Conservation (phyloP, 768 basidiomycete genomes). For the Cystobasidium ongulense region DNA sequence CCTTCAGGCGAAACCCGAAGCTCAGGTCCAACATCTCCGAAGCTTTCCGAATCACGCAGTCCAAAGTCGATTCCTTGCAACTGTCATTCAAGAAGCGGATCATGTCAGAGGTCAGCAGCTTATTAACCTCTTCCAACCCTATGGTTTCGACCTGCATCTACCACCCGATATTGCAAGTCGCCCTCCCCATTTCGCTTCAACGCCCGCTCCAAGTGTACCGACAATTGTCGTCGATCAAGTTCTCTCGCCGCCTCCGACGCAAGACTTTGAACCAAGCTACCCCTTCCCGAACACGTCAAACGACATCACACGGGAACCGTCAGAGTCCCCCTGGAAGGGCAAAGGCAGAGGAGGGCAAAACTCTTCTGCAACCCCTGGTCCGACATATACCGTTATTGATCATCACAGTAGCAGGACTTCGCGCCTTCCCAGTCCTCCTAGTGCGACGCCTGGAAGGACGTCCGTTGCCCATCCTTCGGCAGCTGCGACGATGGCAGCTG, state of each 20-base stretch:
- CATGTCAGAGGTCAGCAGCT: neutral
- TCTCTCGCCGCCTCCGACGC: neutral
- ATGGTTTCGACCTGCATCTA: neutral
- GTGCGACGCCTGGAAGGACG: neutral
- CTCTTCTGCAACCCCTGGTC: neutral
- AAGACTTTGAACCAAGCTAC: neutral
- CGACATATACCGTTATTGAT: neutral
- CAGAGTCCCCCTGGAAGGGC: neutral
- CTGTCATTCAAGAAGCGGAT: neutral
- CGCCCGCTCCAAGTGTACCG: neutral
- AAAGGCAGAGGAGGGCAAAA: neutral
- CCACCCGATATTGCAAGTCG: neutral
- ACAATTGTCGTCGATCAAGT: slow-evolving; percentile 1
- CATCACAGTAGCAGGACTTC: neutral
- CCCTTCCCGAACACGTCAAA: neutral
- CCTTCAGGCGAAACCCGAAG: neutral
- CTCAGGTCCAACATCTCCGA: neutral
- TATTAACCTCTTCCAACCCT: neutral
- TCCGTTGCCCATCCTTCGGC: neutral
- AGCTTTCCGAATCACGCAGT: neutral
- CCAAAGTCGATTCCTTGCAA: neutral
- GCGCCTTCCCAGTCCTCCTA: neutral
- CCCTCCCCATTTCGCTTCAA: neutral
- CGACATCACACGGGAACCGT: neutral
- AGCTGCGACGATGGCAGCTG: neutral